A percentile compares a stretch with the other conserved stretches of the same genome.
Conservation (phyloP, 1,284 basidiomycete species). For the Cryptococcus sp. region DNA sequence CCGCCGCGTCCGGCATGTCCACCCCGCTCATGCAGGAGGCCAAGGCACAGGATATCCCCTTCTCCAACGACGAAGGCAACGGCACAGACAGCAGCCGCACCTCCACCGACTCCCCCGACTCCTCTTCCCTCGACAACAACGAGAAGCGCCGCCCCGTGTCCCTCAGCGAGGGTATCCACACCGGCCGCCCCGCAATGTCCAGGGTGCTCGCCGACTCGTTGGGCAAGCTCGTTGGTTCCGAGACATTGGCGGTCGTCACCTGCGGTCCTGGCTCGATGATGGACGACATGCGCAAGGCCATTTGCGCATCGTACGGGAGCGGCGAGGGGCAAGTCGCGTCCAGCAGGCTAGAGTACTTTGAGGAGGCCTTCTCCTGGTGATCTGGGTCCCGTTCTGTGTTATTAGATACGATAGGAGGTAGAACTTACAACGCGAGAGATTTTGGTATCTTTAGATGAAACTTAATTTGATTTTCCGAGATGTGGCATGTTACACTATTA, state of each 20-base stretch:
- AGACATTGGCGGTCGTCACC: constrained; percentile 27
- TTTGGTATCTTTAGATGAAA: too few relatives aligned
- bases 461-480: too few relatives aligned
- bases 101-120: not conserved
- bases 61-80: not conserved
- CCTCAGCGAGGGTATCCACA: not conserved
- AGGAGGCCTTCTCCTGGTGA: constrained; percentile 34
- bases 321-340: constrained; percentile 14
- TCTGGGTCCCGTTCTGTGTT: too few relatives aligned
- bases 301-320: constrained; percentile 20
- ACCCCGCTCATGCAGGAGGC: not conserved
- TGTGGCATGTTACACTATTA: too few relatives aligned
- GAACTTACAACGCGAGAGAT: too few relatives aligned
- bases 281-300: constrained; percentile 28
- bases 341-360: constrained; percentile 29
- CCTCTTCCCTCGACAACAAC: constrained; percentile 1
- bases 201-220: constrained; percentile 14
- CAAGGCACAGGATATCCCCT: not conserved
- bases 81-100: not conserved
- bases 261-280: constrained; percentile 38
- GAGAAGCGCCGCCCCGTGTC: not conserved
- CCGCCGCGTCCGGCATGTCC: not conserved
- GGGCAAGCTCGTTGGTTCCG: constrained; percentile 4
- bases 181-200: constrained; percentile 25
- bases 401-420: too few relatives aligned